Base-by-base conservation (phyloP, 1,139 yeast species). In the Debaryomyces fabryi region DNA sequence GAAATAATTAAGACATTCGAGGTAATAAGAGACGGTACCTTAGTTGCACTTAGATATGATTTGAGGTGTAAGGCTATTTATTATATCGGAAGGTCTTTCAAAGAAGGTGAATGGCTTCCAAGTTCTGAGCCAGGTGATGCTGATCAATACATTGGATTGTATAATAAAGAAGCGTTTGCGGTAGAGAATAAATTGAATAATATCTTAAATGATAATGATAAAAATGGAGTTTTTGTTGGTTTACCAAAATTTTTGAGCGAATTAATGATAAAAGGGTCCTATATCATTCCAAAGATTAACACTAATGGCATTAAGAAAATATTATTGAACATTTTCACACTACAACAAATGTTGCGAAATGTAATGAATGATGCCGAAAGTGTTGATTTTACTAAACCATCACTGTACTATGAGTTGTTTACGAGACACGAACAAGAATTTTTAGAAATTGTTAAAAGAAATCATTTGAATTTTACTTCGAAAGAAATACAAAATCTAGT, bases 261-360 rank as follows among this genome's bases (percentile, higher is more conserved):
- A 50, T 70, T 84, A 29, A 72, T 87, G 43, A 78, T 89, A 5
- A 68, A 67, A 40, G 88, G 86, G n/a, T 79, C 92, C 1, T 75
- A 73, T 15, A 68, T 81, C 33, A 73, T 90, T 9, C 65, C 66
- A 15, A 78, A 76, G 43, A 71, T 88, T 58, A 88, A 87, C 60
- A 67, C 69, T 16, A 79, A 81, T 57, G 96, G 96, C 36, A 74
- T 87, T 45, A 82, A 83, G 60, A 82, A 84, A 57, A 72, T 89
- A 53, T 69, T 83, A 50, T 76, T 85, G 58, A 88, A 89, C 62
- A 83, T 88, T 32, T 78, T 83, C 48, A 85, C 88, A 0, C 67
- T 89, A 43, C 96, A 88, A 66, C 96, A 88, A 61, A 82, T 85
- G 76, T 77, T 86, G 51, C 78, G 90, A 56, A 83, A 82, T 51